Evolutionary conservation across 176 grass and related monocot genomes (phyloP).

Genomic region (Coix lacrymajobi): DNA sequence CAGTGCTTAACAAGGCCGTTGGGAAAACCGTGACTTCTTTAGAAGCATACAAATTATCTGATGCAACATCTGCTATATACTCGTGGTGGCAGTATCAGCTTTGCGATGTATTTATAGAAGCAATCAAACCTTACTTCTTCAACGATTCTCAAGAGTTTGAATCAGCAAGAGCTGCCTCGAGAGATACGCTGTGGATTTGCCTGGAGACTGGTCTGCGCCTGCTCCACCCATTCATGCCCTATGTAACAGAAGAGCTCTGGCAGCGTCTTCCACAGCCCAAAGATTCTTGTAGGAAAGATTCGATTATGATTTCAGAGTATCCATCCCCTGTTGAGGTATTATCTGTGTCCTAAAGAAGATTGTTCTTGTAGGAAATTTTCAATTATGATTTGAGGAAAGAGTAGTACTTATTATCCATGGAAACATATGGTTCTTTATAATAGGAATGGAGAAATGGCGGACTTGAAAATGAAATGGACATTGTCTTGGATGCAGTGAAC

Average conservation of each 20-base stretch:
- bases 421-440: conserved; percentile 2
- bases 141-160: conserved; percentile 52
- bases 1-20: conserved; percentile 65
- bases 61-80: conserved; percentile 78
- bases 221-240: conserved; percentile 84
- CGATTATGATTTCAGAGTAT: conserved; percentile 81
- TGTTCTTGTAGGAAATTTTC: no score
- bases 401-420: no score
- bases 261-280: conserved; percentile 64
- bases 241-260: conserved; percentile 77
- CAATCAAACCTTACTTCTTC: conserved; percentile 70
- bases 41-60: conserved; percentile 68
- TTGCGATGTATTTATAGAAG: conserved; percentile 86
- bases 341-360: background rate
- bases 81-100: conserved; percentile 81
- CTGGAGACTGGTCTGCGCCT: conserved; percentile 68
- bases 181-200: conserved; percentile 66
- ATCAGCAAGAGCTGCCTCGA: conserved; percentile 51
- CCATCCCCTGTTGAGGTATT: conserved; percentile 65
- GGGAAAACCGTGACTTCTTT: conserved; percentile 57
- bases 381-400: no score
- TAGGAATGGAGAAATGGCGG: conserved; percentile 62
- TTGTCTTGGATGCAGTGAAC: conserved; percentile 51
- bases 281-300: conserved; percentile 46
- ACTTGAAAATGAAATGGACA: conserved; percentile 61